phyloP scores from a whole-genome alignment of 176 grass and related monocot genomes.

The Thinopyrum elongatum region DNA sequence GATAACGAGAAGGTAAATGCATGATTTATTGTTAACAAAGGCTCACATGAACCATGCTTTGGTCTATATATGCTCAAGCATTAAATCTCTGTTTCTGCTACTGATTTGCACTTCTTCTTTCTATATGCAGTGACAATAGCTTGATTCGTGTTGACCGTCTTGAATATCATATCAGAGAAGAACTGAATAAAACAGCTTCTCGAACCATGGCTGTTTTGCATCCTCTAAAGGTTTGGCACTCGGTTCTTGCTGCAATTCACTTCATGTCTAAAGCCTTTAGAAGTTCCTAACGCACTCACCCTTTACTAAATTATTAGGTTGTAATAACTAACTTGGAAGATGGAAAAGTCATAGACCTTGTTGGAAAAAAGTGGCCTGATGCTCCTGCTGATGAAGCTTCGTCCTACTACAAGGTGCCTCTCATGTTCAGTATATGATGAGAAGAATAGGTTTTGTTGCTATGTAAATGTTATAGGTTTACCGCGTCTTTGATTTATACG shows the following conservation, averaged over 20 bases:
- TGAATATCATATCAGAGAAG: slow-evolving; percentile 95
- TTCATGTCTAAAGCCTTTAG: neutral
- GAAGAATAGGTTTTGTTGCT: neutral
- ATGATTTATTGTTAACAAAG: neutral
- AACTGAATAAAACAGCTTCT: slow-evolving; percentile 84
- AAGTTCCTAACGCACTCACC: slow-evolving; percentile 4
- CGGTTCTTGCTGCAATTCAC: slow-evolving; percentile 14
- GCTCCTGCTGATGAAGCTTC: slow-evolving; percentile 73
- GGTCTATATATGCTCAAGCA: neutral
- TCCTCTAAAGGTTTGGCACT: slow-evolving; percentile 80
- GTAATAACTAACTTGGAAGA: slow-evolving; percentile 96
- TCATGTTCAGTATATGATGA: slow-evolving; percentile 5
- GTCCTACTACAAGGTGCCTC: slow-evolving; percentile 84
- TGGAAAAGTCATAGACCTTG: slow-evolving; percentile 73
- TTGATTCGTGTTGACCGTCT: slow-evolving; percentile 85
- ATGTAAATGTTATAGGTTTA: neutral
- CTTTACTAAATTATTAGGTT: slow-evolving; percentile 53
- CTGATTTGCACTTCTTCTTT: slow-evolving; percentile 28
- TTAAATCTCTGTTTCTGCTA: neutral
- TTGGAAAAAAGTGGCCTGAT: slow-evolving; percentile 98
- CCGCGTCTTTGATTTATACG: neutral
- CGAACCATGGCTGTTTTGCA: slow-evolving; percentile 84
- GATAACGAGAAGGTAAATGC: slow-evolving; percentile 94
- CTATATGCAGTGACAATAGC: slow-evolving; percentile 86
- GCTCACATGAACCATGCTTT: slow-evolving; percentile 1